Evolutionary conservation across 2,329 filamentous ascomycete species (phyloP).

Genomic region (Macrophomina tecta): DNA sequence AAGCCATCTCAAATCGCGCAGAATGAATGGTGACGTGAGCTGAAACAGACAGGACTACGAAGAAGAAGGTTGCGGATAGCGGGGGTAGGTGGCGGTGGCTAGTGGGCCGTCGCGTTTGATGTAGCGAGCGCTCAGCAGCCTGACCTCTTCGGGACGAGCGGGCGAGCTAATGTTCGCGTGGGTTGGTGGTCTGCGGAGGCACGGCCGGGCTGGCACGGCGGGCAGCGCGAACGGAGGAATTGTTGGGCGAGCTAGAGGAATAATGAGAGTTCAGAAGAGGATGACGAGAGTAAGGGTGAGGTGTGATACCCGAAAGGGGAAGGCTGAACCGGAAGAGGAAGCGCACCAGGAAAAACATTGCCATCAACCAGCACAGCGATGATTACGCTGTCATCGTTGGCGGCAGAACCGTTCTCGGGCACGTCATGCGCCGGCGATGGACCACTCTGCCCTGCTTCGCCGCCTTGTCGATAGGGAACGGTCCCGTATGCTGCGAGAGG

Average conservation of each 20-base stretch:
- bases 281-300: not conserved
- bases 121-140: too few relatives aligned
- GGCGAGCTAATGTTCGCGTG: not conserved
- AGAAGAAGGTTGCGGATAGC: too few relatives aligned
- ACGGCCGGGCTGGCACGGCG: not conserved
- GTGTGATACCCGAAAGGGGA: not conserved
- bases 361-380: conserved; percentile 28
- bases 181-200: not conserved
- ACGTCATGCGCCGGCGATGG: conserved; percentile 27
- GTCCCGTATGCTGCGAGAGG: not conserved
- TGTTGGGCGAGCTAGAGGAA: not conserved
- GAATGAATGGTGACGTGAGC: too few relatives aligned
- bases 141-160: not conserved
- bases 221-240: not conserved
- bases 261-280: not conserved
- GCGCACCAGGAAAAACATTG: not conserved
- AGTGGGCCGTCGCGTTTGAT: too few relatives aligned
- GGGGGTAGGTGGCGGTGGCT: too few relatives aligned
- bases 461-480: not conserved
- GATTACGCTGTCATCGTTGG: conserved; percentile 30
- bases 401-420: conserved; percentile 33
- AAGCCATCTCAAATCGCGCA: too few relatives aligned
- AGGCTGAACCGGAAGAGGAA: not conserved
- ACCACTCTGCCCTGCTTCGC: not conserved
- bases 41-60: too few relatives aligned